phyloP scores from a whole-genome alignment of 208 protist species.

The Wallacemonas sp. region DNA sequence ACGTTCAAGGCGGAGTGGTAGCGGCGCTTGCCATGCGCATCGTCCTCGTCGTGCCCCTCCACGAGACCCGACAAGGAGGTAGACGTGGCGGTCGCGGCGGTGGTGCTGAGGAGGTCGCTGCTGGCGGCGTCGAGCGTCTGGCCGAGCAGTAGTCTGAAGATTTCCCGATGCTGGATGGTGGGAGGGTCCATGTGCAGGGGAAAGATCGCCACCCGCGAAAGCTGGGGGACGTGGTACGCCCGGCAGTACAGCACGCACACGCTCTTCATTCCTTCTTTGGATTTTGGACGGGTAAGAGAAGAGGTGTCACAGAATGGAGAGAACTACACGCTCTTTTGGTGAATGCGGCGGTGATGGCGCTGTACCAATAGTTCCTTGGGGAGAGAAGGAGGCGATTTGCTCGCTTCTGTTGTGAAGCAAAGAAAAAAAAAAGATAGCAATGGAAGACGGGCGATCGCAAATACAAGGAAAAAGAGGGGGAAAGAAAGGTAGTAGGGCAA shows the following conservation, averaged over 20 bases:
- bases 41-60: too few species aligned
- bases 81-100: neutral
- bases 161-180: constrained; percentile 77
- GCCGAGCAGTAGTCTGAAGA: constrained; percentile 84
- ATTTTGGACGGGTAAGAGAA: too few species aligned
- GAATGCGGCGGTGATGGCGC: too few species aligned
- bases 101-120: neutral
- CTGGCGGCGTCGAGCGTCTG: constrained; percentile 22
- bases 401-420: too few species aligned
- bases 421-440: too few species aligned
- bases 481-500: too few species aligned
- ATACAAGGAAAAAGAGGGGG: constrained; percentile 15
- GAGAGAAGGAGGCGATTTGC: too few species aligned
- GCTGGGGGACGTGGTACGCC: constrained; percentile 34
- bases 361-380: too few species aligned
- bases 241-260: constrained; percentile 19
- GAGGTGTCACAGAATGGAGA: too few species aligned
- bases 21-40: neutral
- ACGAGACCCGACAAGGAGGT: too few species aligned
- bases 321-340: too few species aligned
- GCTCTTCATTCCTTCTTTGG: neutral
- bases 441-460: too few species aligned
- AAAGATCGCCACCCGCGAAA: constrained; percentile 78
- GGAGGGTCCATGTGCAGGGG: constrained; percentile 88
- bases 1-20: neutral